Percentiles rank a stretch among this genome's conserved stretches.
phyloP scores from a whole-genome alignment of 768 basidiomycete genomes.

The Tylopilus plumbeoviolaceoides region DNA sequence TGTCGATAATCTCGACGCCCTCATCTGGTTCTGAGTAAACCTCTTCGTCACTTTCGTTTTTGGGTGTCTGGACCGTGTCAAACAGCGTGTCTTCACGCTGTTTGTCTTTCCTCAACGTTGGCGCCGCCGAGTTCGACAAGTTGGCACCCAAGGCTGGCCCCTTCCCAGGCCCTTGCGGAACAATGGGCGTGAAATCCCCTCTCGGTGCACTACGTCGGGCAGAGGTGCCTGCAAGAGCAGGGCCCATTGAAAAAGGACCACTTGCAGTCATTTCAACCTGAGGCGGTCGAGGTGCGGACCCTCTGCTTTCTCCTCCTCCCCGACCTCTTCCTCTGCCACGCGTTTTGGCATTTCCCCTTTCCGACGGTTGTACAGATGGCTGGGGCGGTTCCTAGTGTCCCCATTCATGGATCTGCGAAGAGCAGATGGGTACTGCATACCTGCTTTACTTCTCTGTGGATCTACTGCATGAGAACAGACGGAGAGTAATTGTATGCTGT shows the following conservation, averaged over 20 bases:
- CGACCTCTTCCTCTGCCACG: conserved; percentile 49
- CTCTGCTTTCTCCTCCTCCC: conserved; percentile 54
- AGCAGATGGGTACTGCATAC: conserved; percentile 36
- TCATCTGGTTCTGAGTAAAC: conserved; percentile 85
- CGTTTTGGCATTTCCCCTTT: conserved; percentile 42
- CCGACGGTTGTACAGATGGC: conserved; percentile 30
- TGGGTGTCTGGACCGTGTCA: conserved; percentile 27
- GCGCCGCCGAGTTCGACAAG: conserved; percentile 47
- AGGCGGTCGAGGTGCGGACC: conserved; percentile 41
- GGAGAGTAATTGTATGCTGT: conserved; percentile 1
- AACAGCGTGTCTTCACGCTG: conserved; percentile 24
- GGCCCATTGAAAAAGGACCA: conserved; percentile 86
- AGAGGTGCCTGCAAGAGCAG: conserved; percentile 59
- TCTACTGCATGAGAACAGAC: conserved; percentile 13
- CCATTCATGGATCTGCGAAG: conserved; percentile 1
- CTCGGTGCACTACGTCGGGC: conserved; percentile 47
- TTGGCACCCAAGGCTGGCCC: conserved; percentile 42
- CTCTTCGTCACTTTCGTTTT: conserved; percentile 51
- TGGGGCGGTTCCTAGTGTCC: conserved; percentile 46
- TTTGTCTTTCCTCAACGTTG: conserved; percentile 47
- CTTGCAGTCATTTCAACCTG: conserved; percentile 76
- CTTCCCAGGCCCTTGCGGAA: conserved; percentile 38
- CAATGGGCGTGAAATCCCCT: conserved; percentile 51
- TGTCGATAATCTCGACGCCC: conserved; percentile 82
- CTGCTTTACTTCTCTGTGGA: conserved; percentile 57